Evolutionary conservation across 2,329 filamentous ascomycete genomes (phyloP).

Genomic region (Verticillium isaacii): DNA sequence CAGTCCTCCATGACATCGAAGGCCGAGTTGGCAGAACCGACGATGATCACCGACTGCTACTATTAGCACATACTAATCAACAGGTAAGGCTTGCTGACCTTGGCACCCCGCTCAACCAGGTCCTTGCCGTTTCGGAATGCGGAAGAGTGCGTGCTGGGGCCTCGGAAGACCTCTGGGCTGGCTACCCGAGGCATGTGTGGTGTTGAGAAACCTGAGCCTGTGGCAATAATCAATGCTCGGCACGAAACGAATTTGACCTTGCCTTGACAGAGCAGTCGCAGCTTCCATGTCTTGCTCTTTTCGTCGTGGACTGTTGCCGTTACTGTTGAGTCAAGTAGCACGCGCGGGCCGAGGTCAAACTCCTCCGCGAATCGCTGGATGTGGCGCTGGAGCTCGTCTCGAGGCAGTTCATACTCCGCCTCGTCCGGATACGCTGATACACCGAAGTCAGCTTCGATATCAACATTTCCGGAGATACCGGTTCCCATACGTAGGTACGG

Average conservation of each 20-base stretch:
- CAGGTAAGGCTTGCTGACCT: slow-evolving; percentile 1
- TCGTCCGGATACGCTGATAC: slow-evolving; percentile 10
- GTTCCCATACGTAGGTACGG: slow-evolving; percentile 21
- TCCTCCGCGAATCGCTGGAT: slow-evolving; percentile 18
- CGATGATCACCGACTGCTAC: slow-evolving; percentile 21
- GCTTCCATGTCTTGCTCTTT: slow-evolving; percentile 17
- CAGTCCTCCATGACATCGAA: slow-evolving; percentile 34
- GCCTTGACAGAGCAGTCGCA: slow-evolving; percentile 3
- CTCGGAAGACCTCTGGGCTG: slow-evolving; percentile 15
- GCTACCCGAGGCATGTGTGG: slow-evolving; percentile 17
- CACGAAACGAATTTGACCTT: neutral
- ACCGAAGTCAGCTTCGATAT: neutral
- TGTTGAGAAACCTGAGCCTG: slow-evolving; percentile 17
- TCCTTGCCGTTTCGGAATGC: slow-evolving; percentile 15
- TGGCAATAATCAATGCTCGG: slow-evolving; percentile 21
- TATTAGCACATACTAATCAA: slow-evolving; percentile 1
- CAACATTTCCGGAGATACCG: neutral
- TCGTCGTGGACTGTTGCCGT: slow-evolving; percentile 18
- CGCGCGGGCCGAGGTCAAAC: slow-evolving; percentile 19
- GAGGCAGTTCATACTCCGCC: slow-evolving; percentile 14
- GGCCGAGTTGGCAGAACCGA: slow-evolving; percentile 36
- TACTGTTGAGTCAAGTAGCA: slow-evolving; percentile 22
- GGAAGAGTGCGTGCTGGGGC: slow-evolving; percentile 19
- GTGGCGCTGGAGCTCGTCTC: slow-evolving; percentile 19
- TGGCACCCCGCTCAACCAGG: slow-evolving; percentile 14